Base-by-base conservation (phyloP, 2,329 filamentous ascomycete genomes). In the Aspergillus sp. region DNA sequence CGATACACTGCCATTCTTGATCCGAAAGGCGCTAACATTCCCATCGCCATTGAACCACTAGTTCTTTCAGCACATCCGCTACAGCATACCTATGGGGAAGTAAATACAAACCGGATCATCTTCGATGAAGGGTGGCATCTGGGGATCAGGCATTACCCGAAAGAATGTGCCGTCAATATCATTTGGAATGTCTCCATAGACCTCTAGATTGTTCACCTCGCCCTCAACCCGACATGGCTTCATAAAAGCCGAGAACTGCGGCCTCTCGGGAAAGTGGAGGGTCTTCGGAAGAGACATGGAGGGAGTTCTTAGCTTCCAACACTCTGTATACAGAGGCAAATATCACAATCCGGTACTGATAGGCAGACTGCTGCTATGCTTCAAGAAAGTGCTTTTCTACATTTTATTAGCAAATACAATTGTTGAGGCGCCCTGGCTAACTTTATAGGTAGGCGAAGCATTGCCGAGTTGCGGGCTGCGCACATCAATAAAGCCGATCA, bases 91-190 rank as follows among this genome's bases (percentile, higher is more conserved):
- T 2, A 1, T 15, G 10, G 41, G 9, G 4, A 15, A 17, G 5
- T 12, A 1, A 3, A 13, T 7, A 23, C 58, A 13, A 63, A 70
- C 68, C 0, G 65, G 9, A 28, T 76, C 74, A 50, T 79, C 71
- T 5, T 74, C 60, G 0, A 73, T 62, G 10, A 74, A 62, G 0
- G 75, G 76, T 0, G 76, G 71, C 0, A 74, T 63, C 2, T 74
- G 74, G 0, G 78, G 80, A 66, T 85, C 82, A 15, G 81, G 81
- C 72, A 84, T 83, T 17, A 84, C 74, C 3, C 82, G 78, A 65
- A 77, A 83, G 62, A 82, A 83, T 0, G 77, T 81, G 0, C 81
- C 81, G 55, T 79, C 70, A 43, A 83, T 81, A 7, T 80, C 79
- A 4, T 64, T 57, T 0, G 81, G 81, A 32, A 83, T 77, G 4